phyloP scores from a whole-genome alignment of 805 yeast genomes.

The Candida krabiensis region DNA sequence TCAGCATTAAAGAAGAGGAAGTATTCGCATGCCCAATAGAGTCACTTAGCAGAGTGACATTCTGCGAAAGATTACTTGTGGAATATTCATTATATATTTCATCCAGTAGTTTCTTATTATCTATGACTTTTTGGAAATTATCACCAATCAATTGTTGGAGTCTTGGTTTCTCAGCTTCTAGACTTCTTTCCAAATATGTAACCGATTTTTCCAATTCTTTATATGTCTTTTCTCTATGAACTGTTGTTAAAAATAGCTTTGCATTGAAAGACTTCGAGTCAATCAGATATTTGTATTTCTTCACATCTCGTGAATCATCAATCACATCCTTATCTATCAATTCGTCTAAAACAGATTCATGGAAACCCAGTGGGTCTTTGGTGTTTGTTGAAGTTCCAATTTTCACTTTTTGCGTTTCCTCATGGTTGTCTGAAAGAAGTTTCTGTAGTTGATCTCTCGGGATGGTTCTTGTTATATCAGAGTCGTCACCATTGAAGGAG shows the following conservation, averaged over 20 bases:
- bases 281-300: slow-evolving; percentile 43
- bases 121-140: slow-evolving; percentile 65
- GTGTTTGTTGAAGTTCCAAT: slow-evolving; percentile 5
- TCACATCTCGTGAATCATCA: slow-evolving; percentile 39
- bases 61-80: slow-evolving; percentile 22
- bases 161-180: slow-evolving; percentile 49
- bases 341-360: slow-evolving; percentile 43
- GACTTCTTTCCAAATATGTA: slow-evolving; percentile 46
- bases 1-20: slow-evolving; percentile 48
- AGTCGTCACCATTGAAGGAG: slow-evolving; percentile 9
- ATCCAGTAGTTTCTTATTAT: slow-evolving; percentile 63
- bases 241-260: slow-evolving; percentile 50
- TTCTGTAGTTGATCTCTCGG: slow-evolving; percentile 27
- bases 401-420: slow-evolving; percentile 2
- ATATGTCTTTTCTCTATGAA: slow-evolving; percentile 57
- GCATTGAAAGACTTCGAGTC: slow-evolving; percentile 62
- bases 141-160: slow-evolving; percentile 52
- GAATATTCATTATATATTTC: slow-evolving; percentile 55
- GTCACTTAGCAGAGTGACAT: slow-evolving; percentile 28
- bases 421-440: slow-evolving; percentile 22
- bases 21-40: slow-evolving; percentile 50
- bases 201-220: slow-evolving; percentile 49
- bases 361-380: slow-evolving; percentile 57
- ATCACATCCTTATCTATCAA: slow-evolving; percentile 41
- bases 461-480: slow-evolving; percentile 14